phyloP scores from a whole-genome alignment of 2,329 filamentous ascomycete genomes.

The Mycocentrospora acerina region DNA sequence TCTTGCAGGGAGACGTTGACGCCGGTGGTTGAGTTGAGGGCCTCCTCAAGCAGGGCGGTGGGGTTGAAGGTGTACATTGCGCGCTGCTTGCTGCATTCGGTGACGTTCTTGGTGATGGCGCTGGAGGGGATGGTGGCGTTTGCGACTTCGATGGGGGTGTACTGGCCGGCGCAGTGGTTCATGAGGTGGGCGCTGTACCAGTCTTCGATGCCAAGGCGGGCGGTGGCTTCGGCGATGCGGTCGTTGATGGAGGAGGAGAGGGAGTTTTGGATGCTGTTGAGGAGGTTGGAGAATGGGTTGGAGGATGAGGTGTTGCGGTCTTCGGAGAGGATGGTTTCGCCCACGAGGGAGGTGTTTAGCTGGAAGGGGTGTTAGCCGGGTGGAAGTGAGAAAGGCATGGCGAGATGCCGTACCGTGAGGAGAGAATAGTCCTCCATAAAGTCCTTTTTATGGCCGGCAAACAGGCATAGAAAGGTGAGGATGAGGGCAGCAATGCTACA shows the following conservation, averaged over 20 bases:
- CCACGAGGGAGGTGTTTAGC: conserved; percentile 61
- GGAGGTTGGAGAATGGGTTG: conserved; percentile 31
- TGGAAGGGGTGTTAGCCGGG: conserved; percentile 20
- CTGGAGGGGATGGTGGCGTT: conserved; percentile 46
- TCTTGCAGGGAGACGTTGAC: conserved; percentile 53
- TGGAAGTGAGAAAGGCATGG: neutral
- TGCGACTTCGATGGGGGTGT: conserved; percentile 44
- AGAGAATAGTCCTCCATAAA: conserved; percentile 61
- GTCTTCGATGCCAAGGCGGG: conserved; percentile 57
- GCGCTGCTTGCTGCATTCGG: conserved; percentile 55
- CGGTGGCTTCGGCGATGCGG: conserved; percentile 49
- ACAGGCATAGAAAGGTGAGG: conserved; percentile 61
- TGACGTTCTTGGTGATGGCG: conserved; percentile 54
- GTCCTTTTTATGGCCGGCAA: conserved; percentile 58
- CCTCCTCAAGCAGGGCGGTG: conserved; percentile 49
- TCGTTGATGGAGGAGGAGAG: conserved; percentile 36
- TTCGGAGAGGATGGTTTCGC: conserved; percentile 42
- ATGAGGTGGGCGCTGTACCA: conserved; percentile 64
- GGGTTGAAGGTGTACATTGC: conserved; percentile 61
- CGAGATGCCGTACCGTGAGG: conserved; percentile 49
- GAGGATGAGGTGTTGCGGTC: conserved; percentile 24
- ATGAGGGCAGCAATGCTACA: conserved; percentile 58
- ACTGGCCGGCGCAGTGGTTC: conserved; percentile 58
- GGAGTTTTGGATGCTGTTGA: conserved; percentile 38
- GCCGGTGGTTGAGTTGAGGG: conserved; percentile 46